phyloP scores from a whole-genome alignment of 139 green algal genomes.

The Coelastrella sp. region DNA sequence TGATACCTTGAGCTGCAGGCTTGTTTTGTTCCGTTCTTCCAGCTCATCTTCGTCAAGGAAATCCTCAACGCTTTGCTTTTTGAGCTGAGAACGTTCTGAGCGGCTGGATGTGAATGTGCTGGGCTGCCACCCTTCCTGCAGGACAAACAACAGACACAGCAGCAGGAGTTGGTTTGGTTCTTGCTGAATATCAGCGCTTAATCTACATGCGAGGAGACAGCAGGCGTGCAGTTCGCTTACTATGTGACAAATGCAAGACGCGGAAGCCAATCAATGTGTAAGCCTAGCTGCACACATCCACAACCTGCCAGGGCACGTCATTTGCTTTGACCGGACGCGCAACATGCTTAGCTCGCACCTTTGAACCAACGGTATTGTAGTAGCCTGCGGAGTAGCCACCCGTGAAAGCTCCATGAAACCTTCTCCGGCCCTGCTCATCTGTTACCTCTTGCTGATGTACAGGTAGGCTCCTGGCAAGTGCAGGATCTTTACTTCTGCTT shows the following conservation, averaged over 20 bases:
- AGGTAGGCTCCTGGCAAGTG: slow-evolving; percentile 41
- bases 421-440: slow-evolving; percentile 80
- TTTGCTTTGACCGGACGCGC: too few species aligned
- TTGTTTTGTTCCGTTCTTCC: slow-evolving; percentile 68
- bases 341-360: slow-evolving; percentile 57
- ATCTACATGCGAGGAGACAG: too few species aligned
- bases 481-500: slow-evolving; percentile 59
- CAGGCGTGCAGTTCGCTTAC: too few species aligned
- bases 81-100: slow-evolving; percentile 53
- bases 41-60: slow-evolving; percentile 97
- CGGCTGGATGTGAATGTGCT: slow-evolving; percentile 80
- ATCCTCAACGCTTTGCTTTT: slow-evolving; percentile 82
- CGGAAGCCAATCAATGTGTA: too few species aligned
- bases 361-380: slow-evolving; percentile 94
- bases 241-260: too few species aligned
- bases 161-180: too few species aligned
- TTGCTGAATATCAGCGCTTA: too few species aligned
- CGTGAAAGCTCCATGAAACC: slow-evolving; percentile 97
- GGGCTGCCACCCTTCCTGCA: slow-evolving; percentile 87
- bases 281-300: too few species aligned
- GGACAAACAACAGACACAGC: too few species aligned
- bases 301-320: too few species aligned
- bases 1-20: slow-evolving; percentile 56
- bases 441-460: slow-evolving; percentile 82
- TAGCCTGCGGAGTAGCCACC: slow-evolving; percentile 94